Base-by-base conservation (phyloP, 306 rosid species). In the Malus sieversii region DNA sequence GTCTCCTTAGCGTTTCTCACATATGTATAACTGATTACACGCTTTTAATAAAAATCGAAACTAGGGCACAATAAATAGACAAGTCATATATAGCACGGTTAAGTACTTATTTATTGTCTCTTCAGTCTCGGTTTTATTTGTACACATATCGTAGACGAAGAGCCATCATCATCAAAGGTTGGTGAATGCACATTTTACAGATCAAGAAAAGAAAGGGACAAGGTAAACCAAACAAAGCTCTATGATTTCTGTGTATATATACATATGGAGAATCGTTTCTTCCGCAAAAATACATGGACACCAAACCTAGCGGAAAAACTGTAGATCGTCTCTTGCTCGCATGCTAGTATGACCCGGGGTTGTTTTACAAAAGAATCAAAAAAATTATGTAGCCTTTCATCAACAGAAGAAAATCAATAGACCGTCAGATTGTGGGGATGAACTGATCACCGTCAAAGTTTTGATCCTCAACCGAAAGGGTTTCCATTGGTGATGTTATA, bases 281-380 rank as follows among this genome's bases (percentile, higher is more conserved):
- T 27, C 70, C 4, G 48, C 70, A 20, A 66, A 64, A 51, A 66
- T 9, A 19, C 29, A 38, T 19, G 48, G 70, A 35, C 48, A 18
- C 65, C 45, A 32, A 10, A 33, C n/a, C n/a, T n/a, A 4, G 30
- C 13, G 44, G 62, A 58, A 72, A 77, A 75, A 70, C 22, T 25
- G 69, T 59, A 53, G 30, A 75, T 4, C 20, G 58, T 60, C 71
- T 51, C 78, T n/a, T 33, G 46, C 40, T 71, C 40, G 53, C 77
- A 67, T 44, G 33, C 85, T 73, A 61, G 73, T 58, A 45, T 25
- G 33, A 23, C 76, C 73, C 59, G 29, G 33, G 53, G 13, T 51
- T 76, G 25, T 45, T 22, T 71, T 59, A 20, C 46, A 42, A 69
- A 82, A 82, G 82, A 82, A 82, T 82, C 33, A 82, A 82, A 68